Evolutionary conservation across 2,329 filamentous ascomycete species (phyloP).

Genomic region (Arthrinium puccinioides): DNA sequence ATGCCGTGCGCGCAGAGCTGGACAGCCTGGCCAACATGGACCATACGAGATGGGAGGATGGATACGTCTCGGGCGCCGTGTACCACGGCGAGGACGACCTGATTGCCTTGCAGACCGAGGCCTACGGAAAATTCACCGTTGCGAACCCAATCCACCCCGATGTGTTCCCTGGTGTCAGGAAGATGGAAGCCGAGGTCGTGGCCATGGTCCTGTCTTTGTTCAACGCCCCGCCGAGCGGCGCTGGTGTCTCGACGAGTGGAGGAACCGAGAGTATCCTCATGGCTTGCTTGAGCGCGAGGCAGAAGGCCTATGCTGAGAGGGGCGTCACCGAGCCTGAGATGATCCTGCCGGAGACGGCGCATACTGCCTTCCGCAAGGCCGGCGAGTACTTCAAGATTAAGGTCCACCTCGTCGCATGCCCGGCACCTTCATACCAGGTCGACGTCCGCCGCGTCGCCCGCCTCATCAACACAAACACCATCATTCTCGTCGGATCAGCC

Average conservation of each 20-base stretch:
- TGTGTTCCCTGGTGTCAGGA: slow-evolving; percentile 93
- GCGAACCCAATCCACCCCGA: slow-evolving; percentile 96
- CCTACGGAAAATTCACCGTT: slow-evolving; percentile 90
- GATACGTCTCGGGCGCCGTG: slow-evolving; percentile 86
- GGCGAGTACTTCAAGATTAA: slow-evolving; percentile 96
- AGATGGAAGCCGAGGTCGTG: slow-evolving; percentile 98
- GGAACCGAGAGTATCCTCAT: slow-evolving; percentile 96
- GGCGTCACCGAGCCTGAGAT: slow-evolving; percentile 92
- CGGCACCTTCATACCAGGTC: slow-evolving; percentile 78
- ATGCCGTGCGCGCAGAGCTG: slow-evolving; percentile 74
- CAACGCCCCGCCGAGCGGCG: slow-evolving; percentile 77
- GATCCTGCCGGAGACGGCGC: slow-evolving; percentile 91
- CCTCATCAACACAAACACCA: slow-evolving; percentile 88
- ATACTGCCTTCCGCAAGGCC: slow-evolving; percentile 95
- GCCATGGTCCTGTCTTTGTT: slow-evolving; percentile 91
- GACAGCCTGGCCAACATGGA: slow-evolving; percentile 75
- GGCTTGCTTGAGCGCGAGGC: slow-evolving; percentile 83
- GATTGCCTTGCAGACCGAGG: slow-evolving; percentile 79
- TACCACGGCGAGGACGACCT: slow-evolving; percentile 88
- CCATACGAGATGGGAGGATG: slow-evolving; percentile 95
- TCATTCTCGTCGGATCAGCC: slow-evolving; percentile 87
- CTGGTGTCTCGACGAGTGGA: slow-evolving; percentile 84
- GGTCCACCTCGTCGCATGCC: slow-evolving; percentile 79
- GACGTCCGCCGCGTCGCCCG: slow-evolving; percentile 70
- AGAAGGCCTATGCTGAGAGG: slow-evolving; percentile 80